These are phyloP conservation scores for Fusarium sp. DNA, from an alignment of 2,329 filamentous ascomycete species.

Conservation along the genomic window DNA sequence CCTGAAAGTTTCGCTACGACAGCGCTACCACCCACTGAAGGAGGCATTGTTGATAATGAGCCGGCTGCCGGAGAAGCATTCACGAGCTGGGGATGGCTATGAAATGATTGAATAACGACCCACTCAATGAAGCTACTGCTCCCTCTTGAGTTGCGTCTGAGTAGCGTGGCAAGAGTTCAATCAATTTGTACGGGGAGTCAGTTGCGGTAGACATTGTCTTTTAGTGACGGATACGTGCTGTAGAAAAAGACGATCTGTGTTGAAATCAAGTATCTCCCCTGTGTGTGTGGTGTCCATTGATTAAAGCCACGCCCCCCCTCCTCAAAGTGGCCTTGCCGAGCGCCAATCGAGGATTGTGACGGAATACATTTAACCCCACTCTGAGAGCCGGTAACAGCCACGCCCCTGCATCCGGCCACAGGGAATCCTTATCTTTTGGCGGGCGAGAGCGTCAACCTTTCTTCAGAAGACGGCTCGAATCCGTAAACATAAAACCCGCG, in stretches of 20 bases:
- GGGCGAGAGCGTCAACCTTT: slow-evolving; percentile 31
- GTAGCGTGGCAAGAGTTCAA: neutral
- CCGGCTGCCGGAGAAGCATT: slow-evolving; percentile 14
- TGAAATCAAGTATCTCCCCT: slow-evolving; percentile 27
- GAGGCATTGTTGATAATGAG: neutral
- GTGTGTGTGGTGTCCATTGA: slow-evolving; percentile 9
- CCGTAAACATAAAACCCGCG: slow-evolving; percentile 44
- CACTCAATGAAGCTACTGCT: neutral
- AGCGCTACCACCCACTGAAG: neutral
- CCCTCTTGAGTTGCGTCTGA: neutral
- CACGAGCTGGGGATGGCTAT: slow-evolving; percentile 1
- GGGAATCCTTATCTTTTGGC: slow-evolving; percentile 41
- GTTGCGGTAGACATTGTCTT: neutral
- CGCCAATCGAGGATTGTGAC: slow-evolving; percentile 31
- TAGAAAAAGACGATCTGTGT: neutral
- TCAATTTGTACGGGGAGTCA: neutral
- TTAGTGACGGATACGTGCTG: neutral
- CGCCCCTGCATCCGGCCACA: slow-evolving; percentile 44
- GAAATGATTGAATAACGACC: neutral
- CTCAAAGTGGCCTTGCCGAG: slow-evolving; percentile 1
- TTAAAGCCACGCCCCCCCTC: slow-evolving; percentile 14
- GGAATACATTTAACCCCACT: slow-evolving; percentile 17
- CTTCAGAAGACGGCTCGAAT: slow-evolving; percentile 27
- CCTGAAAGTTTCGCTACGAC: slow-evolving; percentile 11
- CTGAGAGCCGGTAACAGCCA: slow-evolving; percentile 40